These are phyloP conservation scores for Diaporthe sp. DNA, from an alignment of 2,329 filamentous ascomycete genomes.

Conservation along the genomic window DNA sequence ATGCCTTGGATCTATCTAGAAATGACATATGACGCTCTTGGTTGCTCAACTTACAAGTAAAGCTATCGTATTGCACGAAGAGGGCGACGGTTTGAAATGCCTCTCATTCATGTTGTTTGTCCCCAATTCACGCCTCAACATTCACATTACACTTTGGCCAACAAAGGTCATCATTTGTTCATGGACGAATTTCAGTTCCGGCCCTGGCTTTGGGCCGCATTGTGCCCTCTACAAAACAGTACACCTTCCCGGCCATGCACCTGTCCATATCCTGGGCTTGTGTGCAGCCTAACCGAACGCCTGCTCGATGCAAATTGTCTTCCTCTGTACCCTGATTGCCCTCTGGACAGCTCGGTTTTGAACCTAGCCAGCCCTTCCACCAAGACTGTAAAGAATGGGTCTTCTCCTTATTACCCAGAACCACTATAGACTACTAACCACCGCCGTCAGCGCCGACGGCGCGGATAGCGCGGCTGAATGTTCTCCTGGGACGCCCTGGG, in stretches of 20 bases:
- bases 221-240: background rate
- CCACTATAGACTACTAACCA: background rate
- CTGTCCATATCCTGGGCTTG: background rate
- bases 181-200: background rate
- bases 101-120: background rate
- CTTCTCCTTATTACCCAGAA: background rate
- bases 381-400: background rate
- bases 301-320: conserved; percentile 35
- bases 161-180: background rate
- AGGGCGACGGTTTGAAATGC: background rate
- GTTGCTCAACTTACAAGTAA: background rate
- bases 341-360: background rate
- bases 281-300: conserved; percentile 34
- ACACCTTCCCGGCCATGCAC: conserved; percentile 3
- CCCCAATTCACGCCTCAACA: too few species aligned
- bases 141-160: background rate
- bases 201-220: background rate
- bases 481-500: background rate
- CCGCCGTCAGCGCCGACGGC: background rate
- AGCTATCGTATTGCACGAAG: background rate
- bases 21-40: background rate
- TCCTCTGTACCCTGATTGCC: background rate
- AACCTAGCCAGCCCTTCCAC: background rate
- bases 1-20: background rate
- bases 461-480: background rate